These are phyloP conservation scores for Colletotrichum cordylinicola DNA, from an alignment of 2,329 filamentous ascomycete species.

Conservation along the genomic window DNA sequence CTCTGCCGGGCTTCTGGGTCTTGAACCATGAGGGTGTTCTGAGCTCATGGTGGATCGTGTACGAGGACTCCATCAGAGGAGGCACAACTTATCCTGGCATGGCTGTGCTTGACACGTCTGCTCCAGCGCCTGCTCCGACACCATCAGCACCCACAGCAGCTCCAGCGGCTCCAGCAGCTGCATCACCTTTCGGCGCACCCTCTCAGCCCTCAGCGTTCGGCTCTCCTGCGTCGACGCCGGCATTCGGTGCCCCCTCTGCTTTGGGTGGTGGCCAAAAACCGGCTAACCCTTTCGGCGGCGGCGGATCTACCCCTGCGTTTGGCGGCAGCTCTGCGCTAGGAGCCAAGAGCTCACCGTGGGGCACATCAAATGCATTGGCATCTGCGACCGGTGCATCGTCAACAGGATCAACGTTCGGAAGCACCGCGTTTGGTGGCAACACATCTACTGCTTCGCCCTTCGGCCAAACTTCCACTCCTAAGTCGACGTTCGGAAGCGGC, in stretches of 20 bases:
- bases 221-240: conserved; percentile 24
- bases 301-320: conserved; percentile 45
- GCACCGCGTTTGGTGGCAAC: conserved; percentile 47
- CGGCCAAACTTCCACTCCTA: conserved; percentile 47
- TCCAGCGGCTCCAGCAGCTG: conserved; percentile 28
- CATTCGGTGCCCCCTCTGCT: conserved; percentile 29
- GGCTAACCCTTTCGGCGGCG: conserved; percentile 24
- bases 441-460: conserved; percentile 50
- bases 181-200: conserved; percentile 34
- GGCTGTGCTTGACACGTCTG: conserved; percentile 37
- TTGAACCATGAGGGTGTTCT: conserved; percentile 90
- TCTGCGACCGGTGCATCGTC: conserved; percentile 24
- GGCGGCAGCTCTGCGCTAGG: conserved; percentile 55
- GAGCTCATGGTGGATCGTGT: conserved; percentile 89
- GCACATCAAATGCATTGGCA: conserved; percentile 21
- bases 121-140: conserved; percentile 28
- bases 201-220: conserved; percentile 5
- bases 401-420: conserved; percentile 46
- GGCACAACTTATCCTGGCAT: conserved; percentile 78
- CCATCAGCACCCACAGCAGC: conserved; percentile 28
- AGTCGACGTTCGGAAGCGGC: conserved; percentile 4
- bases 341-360: conserved; percentile 59
- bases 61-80: conserved; percentile 82
- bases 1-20: conserved; percentile 82
- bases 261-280: conserved; percentile 41